Evolutionary conservation across 1,284 basidiomycete species (phyloP), one percentile per base, ranked within the genome.

Genomic region (Papiliotrema laurentii): DNA sequence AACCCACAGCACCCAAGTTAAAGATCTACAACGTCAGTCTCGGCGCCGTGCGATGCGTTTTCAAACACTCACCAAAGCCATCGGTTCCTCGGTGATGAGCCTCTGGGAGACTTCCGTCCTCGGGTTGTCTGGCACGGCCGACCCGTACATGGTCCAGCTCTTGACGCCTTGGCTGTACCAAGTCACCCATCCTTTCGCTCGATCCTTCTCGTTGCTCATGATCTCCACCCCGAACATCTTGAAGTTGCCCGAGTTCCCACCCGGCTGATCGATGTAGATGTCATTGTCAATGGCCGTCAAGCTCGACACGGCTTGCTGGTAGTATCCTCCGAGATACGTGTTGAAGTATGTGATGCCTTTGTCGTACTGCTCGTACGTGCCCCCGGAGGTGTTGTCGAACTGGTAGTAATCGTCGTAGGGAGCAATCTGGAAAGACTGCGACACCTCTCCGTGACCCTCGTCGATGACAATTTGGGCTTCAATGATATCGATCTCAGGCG

Each of bases 61-160:
- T n/a, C n/a, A n/a, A n/a, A n/a, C 18, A 75, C 79, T 43, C 56
- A 85, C 76, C 72, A 82, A 34, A 18, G 67, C 60, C 73, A 75
- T 83, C 2, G 87, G 87, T 62, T 89, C 87, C 63, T 90, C 86
- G 6, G 87, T 76, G 45, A 92, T 81, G 34, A 89, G 62, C 46
- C 89, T 76, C 50, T 81, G 80, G 1, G 76, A 75, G n/a, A 89
- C 76, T 44, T 81, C 56, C 0, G 79, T 70, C 2, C 59, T 64
- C 0, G 77, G 40, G 61, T 87, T 85, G 4, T 83, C 74, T 0
- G 73, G 80, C 6, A 86, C 74, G 27, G 83, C 78, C 1, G 56
- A 47, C 0, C 83, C 81, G 9, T 79, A 76, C 59, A 88, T 63
- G 5, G 79, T 77, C 56, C 78, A 77, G 5, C 76, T 76, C n/a